Evolutionary conservation across 805 yeast species (phyloP).

Genomic region (Blastobotrys terrestris): DNA sequence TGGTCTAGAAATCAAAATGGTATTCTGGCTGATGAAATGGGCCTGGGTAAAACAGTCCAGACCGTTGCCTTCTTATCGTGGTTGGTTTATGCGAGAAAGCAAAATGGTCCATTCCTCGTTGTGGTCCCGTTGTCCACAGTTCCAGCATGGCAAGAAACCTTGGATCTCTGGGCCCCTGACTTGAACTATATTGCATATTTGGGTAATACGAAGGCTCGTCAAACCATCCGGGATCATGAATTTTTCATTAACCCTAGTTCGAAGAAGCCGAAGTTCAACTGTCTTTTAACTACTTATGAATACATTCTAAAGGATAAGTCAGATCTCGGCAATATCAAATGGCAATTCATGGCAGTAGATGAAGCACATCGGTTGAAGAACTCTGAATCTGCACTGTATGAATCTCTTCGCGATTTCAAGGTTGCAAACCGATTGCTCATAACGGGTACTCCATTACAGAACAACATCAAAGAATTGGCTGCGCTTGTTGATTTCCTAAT

Average conservation of each 20-base stretch:
- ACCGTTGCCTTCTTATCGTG: slow-evolving; percentile 92
- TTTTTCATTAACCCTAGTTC: slow-evolving; percentile 52
- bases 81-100: slow-evolving; percentile 91
- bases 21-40: slow-evolving; percentile 98
- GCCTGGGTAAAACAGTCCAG: slow-evolving; percentile 95
- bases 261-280: slow-evolving; percentile 79
- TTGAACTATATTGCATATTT: slow-evolving; percentile 85
- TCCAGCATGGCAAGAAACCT: slow-evolving; percentile 99
- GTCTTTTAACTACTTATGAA: slow-evolving; percentile 92
- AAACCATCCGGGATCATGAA: slow-evolving; percentile 76
- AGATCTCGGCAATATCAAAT: slow-evolving; percentile 74
- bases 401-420: slow-evolving; percentile 74
- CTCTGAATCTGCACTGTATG: slow-evolving; percentile 88
- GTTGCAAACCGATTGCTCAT: slow-evolving; percentile 80
- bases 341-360: slow-evolving; percentile 98
- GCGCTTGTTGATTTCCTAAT: slow-evolving; percentile 90
- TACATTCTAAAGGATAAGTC: slow-evolving; percentile 84
- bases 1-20: slow-evolving; percentile 99
- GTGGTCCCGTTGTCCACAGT: slow-evolving; percentile 95
- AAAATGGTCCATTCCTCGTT: slow-evolving; percentile 93
- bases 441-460: slow-evolving; percentile 97
- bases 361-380: slow-evolving; percentile 97
- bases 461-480: slow-evolving; percentile 89
- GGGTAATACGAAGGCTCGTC: slow-evolving; percentile 86
- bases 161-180: slow-evolving; percentile 97